These are phyloP conservation scores for Pleurostoma richardsiae DNA, from an alignment of 2,329 filamentous ascomycete species.

Conservation along the genomic window DNA sequence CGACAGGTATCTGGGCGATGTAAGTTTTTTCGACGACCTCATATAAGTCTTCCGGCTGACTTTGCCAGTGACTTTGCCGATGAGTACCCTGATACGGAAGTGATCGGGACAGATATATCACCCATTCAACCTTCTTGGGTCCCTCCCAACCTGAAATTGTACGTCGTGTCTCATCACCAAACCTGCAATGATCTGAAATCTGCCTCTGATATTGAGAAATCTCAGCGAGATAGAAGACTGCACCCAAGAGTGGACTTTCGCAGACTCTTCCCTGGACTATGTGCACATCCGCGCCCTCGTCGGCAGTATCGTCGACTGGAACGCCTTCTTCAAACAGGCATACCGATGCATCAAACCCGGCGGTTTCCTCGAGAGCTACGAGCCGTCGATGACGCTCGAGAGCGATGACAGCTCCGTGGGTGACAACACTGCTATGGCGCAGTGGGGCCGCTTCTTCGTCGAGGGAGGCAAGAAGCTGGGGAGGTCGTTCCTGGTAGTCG, in stretches of 20 bases:
- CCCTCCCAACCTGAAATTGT: conserved; percentile 47
- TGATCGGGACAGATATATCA: conserved; percentile 49
- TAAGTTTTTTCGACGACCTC: conserved; percentile 1
- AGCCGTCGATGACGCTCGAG: conserved; percentile 9
- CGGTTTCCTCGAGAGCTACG: conserved; percentile 25
- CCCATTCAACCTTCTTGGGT: conserved; percentile 52
- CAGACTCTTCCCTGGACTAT: conserved; percentile 44
- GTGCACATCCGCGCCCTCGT: conserved; percentile 51
- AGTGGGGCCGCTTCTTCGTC: conserved; percentile 19
- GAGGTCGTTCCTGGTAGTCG: conserved; percentile 42
- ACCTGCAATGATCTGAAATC: not conserved
- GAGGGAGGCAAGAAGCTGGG: conserved; percentile 38
- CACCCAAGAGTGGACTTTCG: conserved; percentile 42
- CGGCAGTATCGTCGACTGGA: conserved; percentile 49
- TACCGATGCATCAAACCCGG: conserved; percentile 47
- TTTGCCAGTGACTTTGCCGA: conserved; percentile 44
- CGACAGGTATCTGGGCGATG: conserved; percentile 39
- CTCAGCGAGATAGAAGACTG: conserved; percentile 54
- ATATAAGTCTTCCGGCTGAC: not conserved
- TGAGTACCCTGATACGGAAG: conserved; percentile 36
- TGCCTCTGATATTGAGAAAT: not conserved
- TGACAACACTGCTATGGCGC: conserved; percentile 11
- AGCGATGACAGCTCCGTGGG: conserved; percentile 17
- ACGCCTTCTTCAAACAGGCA: conserved; percentile 40
- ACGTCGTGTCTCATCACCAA: conserved; percentile 1